Evolutionary conservation across 495 filamentous ascomycete species (phyloP).

Genomic region (Podospora pseudoanserina): DNA sequence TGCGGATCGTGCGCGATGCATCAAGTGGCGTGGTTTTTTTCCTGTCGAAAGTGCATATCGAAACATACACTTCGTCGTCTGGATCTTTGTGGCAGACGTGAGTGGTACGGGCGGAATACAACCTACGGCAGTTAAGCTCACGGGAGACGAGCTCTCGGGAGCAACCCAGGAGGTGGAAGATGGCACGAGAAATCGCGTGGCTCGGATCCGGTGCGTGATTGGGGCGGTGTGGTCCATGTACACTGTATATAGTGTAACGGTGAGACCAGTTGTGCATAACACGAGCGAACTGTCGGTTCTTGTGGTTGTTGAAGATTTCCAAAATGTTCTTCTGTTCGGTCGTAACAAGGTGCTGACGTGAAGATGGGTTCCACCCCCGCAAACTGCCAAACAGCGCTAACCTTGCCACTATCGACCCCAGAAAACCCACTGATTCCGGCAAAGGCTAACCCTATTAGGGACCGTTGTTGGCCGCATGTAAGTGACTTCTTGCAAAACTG

Average conservation of each 20-base stretch:
- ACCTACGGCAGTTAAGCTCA: not conserved
- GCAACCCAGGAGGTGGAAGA: not conserved
- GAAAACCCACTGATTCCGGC: not conserved
- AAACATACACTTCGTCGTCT: not conserved
- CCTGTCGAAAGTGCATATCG: not conserved
- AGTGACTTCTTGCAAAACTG: not conserved
- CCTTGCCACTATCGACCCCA: not conserved
- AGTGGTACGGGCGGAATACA: not conserved
- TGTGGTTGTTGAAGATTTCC: not conserved
- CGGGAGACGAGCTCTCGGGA: not conserved
- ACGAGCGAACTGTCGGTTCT: slow-evolving; percentile 1
- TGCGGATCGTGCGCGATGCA: not conserved
- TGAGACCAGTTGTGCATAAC: not conserved
- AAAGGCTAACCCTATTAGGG: not conserved
- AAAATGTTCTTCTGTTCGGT: not conserved
- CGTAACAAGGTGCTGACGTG: not conserved
- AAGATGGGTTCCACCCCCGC: not conserved
- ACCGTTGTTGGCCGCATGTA: not conserved
- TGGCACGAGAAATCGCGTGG: not conserved
- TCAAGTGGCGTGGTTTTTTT: not conserved
- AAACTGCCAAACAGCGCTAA: not conserved
- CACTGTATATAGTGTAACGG: not conserved
- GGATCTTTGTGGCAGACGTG: not conserved
- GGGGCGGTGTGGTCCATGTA: not conserved
- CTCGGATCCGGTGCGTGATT: not conserved